These are phyloP conservation scores for Helminthosporium solani DNA, from an alignment of 2,329 filamentous ascomycete genomes.

Conservation along the genomic window DNA sequence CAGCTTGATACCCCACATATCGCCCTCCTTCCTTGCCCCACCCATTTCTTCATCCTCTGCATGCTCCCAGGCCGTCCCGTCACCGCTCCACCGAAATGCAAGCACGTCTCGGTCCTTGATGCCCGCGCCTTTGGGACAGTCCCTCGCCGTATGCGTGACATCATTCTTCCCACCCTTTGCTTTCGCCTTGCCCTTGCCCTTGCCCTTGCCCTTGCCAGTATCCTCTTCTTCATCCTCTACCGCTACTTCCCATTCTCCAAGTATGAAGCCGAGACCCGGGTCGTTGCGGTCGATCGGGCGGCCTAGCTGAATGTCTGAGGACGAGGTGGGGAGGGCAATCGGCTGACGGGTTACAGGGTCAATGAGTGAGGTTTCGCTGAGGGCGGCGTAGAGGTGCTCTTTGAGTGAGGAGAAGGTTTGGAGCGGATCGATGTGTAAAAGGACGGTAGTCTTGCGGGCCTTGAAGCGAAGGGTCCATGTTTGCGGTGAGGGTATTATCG, in stretches of 20 bases:
- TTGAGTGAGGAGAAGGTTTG: slow-evolving; percentile 45
- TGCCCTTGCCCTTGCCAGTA: slow-evolving; percentile 14
- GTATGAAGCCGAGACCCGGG: slow-evolving; percentile 42
- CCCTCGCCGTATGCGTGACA: slow-evolving; percentile 12
- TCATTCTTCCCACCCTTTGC: slow-evolving; percentile 13
- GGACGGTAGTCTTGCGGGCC: slow-evolving; percentile 47
- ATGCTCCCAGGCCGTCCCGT: slow-evolving; percentile 21
- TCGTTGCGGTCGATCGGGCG: slow-evolving; percentile 45
- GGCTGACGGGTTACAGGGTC: slow-evolving; percentile 33
- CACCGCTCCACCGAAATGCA: slow-evolving; percentile 39
- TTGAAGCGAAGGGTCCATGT: slow-evolving; percentile 51
- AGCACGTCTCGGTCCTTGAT: slow-evolving; percentile 39
- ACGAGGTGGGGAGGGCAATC: slow-evolving; percentile 41
- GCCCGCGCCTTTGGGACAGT: slow-evolving; percentile 39
- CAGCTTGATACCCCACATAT: slow-evolving; percentile 39
- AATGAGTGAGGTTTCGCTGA: slow-evolving; percentile 42
- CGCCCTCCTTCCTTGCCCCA: slow-evolving; percentile 6
- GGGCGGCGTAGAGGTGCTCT: slow-evolving; percentile 43
- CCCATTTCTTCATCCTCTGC: slow-evolving; percentile 17
- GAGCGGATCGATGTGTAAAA: slow-evolving; percentile 49
- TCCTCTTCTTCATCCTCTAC: slow-evolving; percentile 30
- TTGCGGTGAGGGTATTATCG: slow-evolving; percentile 22
- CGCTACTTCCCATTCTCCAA: slow-evolving; percentile 36
- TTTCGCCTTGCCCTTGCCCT: slow-evolving; percentile 45
- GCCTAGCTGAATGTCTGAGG: slow-evolving; percentile 46